These are phyloP conservation scores for Alternaria infectoria DNA, from an alignment of 2,329 filamentous ascomycete species.

Conservation along the genomic window DNA sequence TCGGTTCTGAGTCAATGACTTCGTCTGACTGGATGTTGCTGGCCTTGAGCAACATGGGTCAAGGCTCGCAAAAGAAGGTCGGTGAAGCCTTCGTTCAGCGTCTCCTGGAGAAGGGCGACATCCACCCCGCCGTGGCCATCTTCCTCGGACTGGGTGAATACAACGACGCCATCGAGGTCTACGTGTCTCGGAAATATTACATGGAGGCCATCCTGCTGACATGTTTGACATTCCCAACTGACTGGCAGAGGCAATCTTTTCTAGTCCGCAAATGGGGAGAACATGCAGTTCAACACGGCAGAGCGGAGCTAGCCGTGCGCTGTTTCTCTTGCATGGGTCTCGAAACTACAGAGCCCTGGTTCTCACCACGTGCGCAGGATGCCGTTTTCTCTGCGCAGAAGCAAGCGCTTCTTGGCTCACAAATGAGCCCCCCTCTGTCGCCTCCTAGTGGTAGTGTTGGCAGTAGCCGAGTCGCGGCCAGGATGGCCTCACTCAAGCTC, in stretches of 20 bases:
- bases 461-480: constrained; percentile 66
- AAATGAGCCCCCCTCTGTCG: constrained; percentile 73
- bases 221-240: constrained; percentile 78
- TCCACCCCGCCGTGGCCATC: constrained; percentile 91
- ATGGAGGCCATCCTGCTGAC: constrained; percentile 93
- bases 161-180: constrained; percentile 95
- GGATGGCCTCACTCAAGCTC: constrained; percentile 84
- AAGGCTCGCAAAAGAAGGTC: constrained; percentile 81
- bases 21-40: constrained; percentile 97
- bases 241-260: constrained; percentile 90
- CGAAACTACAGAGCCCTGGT: constrained; percentile 86
- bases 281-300: constrained; percentile 82
- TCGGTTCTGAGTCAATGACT: constrained; percentile 82
- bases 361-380: constrained; percentile 77
- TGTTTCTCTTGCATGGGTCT: constrained; percentile 91
- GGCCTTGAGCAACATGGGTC: constrained; percentile 84
- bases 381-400: constrained; percentile 63
- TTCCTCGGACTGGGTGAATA: constrained; percentile 90
- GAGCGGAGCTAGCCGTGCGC: constrained; percentile 88
- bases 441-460: constrained; percentile 64
- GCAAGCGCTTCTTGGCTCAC: constrained; percentile 58
- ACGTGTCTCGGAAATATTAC: constrained; percentile 86
- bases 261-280: constrained; percentile 96
- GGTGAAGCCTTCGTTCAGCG: constrained; percentile 90
- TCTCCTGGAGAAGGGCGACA: constrained; percentile 84